Evolutionary conservation across 2,329 filamentous ascomycete genomes (phyloP).

Genomic region (Fusarium sp.): DNA sequence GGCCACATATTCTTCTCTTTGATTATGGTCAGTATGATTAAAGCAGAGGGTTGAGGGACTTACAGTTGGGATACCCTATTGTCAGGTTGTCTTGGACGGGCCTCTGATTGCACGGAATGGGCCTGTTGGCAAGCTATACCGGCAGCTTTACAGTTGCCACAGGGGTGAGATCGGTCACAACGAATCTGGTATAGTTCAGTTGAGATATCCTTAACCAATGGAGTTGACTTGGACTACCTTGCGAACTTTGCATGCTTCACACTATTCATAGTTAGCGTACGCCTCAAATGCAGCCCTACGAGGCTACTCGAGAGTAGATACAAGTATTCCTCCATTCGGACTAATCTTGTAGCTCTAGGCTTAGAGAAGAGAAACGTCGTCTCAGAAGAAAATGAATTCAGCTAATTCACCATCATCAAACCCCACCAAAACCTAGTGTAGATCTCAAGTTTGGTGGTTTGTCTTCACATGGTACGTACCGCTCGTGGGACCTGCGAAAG

Average conservation of each 20-base stretch:
- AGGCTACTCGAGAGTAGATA: background rate
- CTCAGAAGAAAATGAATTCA: background rate
- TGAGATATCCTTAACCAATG: background rate
- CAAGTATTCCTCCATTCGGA: background rate
- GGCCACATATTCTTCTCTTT: slow-evolving; percentile 28
- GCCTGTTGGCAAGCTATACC: slow-evolving; percentile 33
- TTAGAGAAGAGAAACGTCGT: background rate
- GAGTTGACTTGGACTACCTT: slow-evolving; percentile 5
- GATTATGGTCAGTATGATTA: background rate
- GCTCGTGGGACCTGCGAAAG: slow-evolving; percentile 30
- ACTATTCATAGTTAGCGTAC: slow-evolving; percentile 19
- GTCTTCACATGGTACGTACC: slow-evolving; percentile 12
- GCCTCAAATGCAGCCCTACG: background rate
- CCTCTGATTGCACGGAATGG: slow-evolving; percentile 7
- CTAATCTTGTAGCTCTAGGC: background rate
- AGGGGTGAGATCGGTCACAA: slow-evolving; percentile 28
- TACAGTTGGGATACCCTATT: slow-evolving; percentile 28
- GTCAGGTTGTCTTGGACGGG: slow-evolving; percentile 15
- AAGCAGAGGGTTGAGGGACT: background rate
- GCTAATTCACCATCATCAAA: background rate
- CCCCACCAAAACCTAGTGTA: background rate
- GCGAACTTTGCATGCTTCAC: slow-evolving; percentile 33
- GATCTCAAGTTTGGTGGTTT: background rate
- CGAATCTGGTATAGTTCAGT: slow-evolving; percentile 14
- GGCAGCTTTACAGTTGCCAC: slow-evolving; percentile 26